Percentiles rank a stretch among this genome's conserved stretches.
These are phyloP conservation scores for Amanita inopinata DNA, from an alignment of 768 basidiomycete genomes.

Conservation along the genomic window DNA sequence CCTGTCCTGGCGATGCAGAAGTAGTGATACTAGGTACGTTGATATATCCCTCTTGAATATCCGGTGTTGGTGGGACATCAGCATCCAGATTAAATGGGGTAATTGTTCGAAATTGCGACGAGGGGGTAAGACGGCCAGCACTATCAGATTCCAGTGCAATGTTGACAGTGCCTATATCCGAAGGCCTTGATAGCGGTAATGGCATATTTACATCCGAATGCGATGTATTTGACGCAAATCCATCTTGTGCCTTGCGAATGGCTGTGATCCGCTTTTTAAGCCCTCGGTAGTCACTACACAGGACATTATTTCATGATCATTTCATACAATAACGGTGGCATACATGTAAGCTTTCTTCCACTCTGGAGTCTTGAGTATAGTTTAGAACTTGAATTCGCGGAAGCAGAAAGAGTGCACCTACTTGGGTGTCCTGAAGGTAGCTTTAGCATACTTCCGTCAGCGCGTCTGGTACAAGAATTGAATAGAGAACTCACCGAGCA, in stretches of 20 bases:
- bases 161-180: constrained; percentile 11
- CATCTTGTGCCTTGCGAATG: constrained; percentile 34
- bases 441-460: constrained; percentile 22
- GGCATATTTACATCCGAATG: constrained; percentile 11
- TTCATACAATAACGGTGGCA: constrained; percentile 10
- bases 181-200: constrained; percentile 11
- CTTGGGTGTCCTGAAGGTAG: constrained; percentile 65
- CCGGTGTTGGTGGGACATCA: too few relatives aligned
- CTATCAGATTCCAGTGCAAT: too few relatives aligned
- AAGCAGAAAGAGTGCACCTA: constrained; percentile 14
- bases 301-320: constrained; percentile 6
- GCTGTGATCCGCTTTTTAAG: constrained; percentile 59
- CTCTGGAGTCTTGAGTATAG: constrained; percentile 48
- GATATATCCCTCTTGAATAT: too few relatives aligned
- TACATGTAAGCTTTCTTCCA: constrained; percentile 68
- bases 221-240: constrained; percentile 15
- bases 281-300: constrained; percentile 54
- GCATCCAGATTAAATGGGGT: too few relatives aligned
- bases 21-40: too few relatives aligned
- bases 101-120: too few relatives aligned
- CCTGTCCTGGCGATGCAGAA: too few relatives aligned
- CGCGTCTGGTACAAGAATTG: constrained; percentile 3
- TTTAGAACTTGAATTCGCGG: not conserved
- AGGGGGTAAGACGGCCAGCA: too few relatives aligned
- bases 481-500: constrained; percentile 31